Base-by-base conservation (phyloP, 129 eudicot genomes). In the Flaveria bidentis region DNA sequence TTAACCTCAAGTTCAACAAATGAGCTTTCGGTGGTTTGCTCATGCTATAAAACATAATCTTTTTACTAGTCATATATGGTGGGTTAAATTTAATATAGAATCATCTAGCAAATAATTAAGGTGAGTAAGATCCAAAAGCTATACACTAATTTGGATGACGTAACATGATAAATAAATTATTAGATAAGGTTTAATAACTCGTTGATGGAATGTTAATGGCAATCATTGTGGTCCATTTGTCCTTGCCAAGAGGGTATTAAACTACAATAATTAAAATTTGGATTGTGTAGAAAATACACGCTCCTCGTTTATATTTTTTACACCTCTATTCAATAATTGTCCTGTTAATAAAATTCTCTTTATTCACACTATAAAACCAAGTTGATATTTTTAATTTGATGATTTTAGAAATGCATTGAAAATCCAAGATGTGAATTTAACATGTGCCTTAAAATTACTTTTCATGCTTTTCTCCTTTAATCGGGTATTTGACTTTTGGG, bases 141-240 rank as follows among this genome's bases (percentile, higher is more conserved):
- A 36, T n/a, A 3, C 23, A 49, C 61, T 64, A 49, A 47, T 30
- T 44, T 42, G 73, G 62, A 76, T 66, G 73, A 51, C 55, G 80
- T 65, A 20, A 51, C 53, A 67, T 76, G 52, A 50, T 51, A 65
- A 50, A 66, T 51, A 47, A 13, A 76, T 65, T 20, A 30, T 66
- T 52, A 64, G 44, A 65, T 50, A 52, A 52, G 67, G 41, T 65
- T 76, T 20, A 66, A 76, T 14, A 33, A 36, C 74, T 76, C 20
- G 42, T 50, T 76, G 79, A 76, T 76, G 80, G 80, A 76, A 76
- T 76, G 74, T 76, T 76, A 55, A 77, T 20, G 30, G 25, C 74
- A 67, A 77, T 77, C 68, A 67, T 65, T 65, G 41, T 28, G 73
- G 79, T 62, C 73, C 73, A 76, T 76, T 55, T 67, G 10, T 56